These are phyloP conservation scores for Amanita thiersii DNA, from an alignment of 768 basidiomycete species.

Conservation along the genomic window DNA sequence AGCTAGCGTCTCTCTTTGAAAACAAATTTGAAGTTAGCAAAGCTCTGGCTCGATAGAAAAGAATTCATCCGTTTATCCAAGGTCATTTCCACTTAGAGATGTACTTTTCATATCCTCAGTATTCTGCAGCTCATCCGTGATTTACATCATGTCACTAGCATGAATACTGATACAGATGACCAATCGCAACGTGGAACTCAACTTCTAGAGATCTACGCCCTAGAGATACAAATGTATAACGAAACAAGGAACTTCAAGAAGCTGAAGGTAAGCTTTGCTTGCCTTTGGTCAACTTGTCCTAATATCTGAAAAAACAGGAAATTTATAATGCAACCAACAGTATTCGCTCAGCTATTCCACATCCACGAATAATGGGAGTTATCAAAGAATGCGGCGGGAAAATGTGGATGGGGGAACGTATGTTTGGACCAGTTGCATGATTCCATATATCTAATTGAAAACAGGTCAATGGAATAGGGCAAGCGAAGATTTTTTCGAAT, in stretches of 20 bases:
- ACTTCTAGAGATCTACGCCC: constrained; percentile 92
- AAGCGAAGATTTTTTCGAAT: constrained; percentile 97
- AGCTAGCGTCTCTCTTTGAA: constrained; percentile 83
- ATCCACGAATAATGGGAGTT: constrained; percentile 97
- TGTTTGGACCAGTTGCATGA: constrained; percentile 14
- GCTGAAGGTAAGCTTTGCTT: constrained; percentile 61
- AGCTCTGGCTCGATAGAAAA: constrained; percentile 92
- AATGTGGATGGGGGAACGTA: constrained; percentile 99
- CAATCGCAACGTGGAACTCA: constrained; percentile 93
- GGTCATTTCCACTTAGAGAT: constrained; percentile 29
- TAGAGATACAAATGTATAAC: constrained; percentile 99
- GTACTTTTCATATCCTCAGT: constrained; percentile 5
- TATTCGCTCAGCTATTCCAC: constrained; percentile 93
- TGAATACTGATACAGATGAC: constrained; percentile 59
- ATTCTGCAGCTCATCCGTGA: constrained; percentile 62
- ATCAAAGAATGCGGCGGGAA: constrained; percentile 99
- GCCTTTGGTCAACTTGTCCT: neutral
- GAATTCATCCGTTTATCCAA: constrained; percentile 81
- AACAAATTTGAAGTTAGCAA: constrained; percentile 94
- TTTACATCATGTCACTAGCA: constrained; percentile 57
- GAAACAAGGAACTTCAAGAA: constrained; percentile 95
- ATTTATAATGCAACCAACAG: constrained; percentile 94
- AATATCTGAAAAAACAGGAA: constrained; percentile 48
- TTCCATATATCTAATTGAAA: constrained; percentile 3
- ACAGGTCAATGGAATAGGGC: constrained; percentile 94